Base-by-base conservation (phyloP, 352 stramenopile genomes). In the Phytophthora boehmeriae region DNA sequence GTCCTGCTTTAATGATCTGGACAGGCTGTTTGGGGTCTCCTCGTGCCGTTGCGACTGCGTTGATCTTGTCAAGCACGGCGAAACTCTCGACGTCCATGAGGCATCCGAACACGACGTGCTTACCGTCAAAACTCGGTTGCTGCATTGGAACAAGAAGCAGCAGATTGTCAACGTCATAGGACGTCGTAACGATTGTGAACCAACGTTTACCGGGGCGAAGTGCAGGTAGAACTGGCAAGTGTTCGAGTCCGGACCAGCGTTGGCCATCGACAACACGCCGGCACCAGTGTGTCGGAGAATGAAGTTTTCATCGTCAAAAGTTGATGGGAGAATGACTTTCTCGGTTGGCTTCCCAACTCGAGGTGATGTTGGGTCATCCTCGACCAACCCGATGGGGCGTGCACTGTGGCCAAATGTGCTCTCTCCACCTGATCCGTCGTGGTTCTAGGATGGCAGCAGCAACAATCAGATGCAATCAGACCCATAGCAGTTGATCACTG, bases 221-320 rank as follows among this genome's bases (percentile, higher is more conserved):
- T 86, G 79, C 34, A 99, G 89, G 66, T 98, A 98, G 72, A 99
- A 99, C 65, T 98, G 93, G 47, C 87, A 97, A 2, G 90, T 93
- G 74, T 99, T 99, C 0, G 94, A 97, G 80, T 99, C 76, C 1
- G 84, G 88, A 1, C 97, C 97, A 10, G 85, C 79, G 71, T 99
- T 99, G 16, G 88, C 96, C 94, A 98, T 98, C 35, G 86, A 96
- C 13, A 99, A 68, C 14, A 97, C 85, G 17, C 95, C 95, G 0
- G 85, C 64, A 4, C 86, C 78, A 25, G 76, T 81, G 77, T 99
- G 97, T 23, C 63, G 66, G 8, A 98, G 76, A 49, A 90, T 78
- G 63, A 99, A 99, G 68, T 98, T 98, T 69, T 98, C 90, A 73
- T 99, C 96, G 2, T 73, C 63, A 75, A 99, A 99, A 5, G 51